Conservation (phyloP, 768 basidiomycete species). For the Lentinula aciculospora region DNA sequence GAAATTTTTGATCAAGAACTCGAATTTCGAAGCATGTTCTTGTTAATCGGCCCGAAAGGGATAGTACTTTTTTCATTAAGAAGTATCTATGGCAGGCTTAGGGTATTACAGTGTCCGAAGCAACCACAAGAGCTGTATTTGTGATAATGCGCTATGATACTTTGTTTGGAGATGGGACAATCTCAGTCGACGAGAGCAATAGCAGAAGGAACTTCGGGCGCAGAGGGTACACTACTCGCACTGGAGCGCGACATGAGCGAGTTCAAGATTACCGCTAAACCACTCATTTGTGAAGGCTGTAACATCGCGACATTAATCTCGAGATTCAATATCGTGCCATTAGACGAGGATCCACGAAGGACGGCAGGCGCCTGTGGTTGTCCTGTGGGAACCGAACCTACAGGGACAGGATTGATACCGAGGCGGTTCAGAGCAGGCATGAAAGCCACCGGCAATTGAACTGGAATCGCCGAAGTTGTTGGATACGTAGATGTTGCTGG, state of each 20-base stretch:
- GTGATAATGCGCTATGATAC: neutral
- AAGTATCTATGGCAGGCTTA: too few relatives aligned
- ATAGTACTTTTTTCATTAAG: too few relatives aligned
- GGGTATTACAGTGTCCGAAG: too few relatives aligned
- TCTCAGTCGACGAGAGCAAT: neutral
- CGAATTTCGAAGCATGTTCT: neutral
- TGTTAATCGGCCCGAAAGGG: neutral
- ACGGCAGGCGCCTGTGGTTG: constrained; percentile 74
- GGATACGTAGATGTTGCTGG: constrained; percentile 29
- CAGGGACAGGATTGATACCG: constrained; percentile 69
- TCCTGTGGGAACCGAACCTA: constrained; percentile 41
- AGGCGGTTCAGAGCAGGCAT: constrained; percentile 61
- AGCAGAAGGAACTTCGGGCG: neutral
- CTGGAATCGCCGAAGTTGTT: constrained; percentile 43
- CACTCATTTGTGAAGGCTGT: constrained; percentile 73
- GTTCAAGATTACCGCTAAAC: constrained; percentile 66
- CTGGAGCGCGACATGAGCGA: constrained; percentile 52
- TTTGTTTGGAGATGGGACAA: neutral
- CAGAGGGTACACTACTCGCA: neutral
- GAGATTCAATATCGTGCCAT: constrained; percentile 67
- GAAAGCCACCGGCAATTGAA: constrained; percentile 66
- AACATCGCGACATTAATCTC: constrained; percentile 76
- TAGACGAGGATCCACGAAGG: constrained; percentile 62
- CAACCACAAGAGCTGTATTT: too few relatives aligned
- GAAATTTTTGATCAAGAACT: too few relatives aligned